Evolutionary conservation across 495 filamentous ascomycete species (phyloP).

Genomic region (Aspergillus baeticus): DNA sequence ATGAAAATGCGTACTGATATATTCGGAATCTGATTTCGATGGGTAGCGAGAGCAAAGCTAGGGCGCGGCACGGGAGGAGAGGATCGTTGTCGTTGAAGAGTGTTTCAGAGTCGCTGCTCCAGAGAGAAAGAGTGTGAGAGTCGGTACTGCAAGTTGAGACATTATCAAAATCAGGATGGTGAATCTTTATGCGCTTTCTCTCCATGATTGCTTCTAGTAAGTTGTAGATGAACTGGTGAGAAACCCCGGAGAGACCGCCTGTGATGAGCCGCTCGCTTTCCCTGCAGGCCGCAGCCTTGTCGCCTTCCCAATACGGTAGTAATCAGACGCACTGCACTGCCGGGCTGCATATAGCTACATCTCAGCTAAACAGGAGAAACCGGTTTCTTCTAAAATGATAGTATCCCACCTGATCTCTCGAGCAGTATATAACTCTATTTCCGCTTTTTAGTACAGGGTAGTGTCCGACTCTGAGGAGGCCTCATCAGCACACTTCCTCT

Average conservation of each 20-base stretch:
- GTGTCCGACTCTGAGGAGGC: neutral
- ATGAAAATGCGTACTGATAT: constrained; percentile 3
- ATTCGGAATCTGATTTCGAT: neutral
- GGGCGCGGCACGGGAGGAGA: neutral
- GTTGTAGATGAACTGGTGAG: neutral
- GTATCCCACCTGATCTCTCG: too few species aligned
- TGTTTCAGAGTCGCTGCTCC: neutral
- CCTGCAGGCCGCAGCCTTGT: too few species aligned
- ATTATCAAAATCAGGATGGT: neutral
- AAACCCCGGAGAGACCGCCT: neutral
- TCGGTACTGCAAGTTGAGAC: neutral
- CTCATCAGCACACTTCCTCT: neutral
- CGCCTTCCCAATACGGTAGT: neutral
- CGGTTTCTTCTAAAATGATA: too few species aligned
- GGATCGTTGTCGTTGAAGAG: neutral
- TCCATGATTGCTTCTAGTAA: neutral
- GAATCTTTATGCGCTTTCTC: neutral
- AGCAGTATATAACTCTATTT: too few species aligned
- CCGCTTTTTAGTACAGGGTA: too few species aligned
- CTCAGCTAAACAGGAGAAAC: too few species aligned
- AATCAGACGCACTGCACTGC: too few species aligned
- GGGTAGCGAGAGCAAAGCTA: neutral
- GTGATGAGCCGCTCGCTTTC: neutral
- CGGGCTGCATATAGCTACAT: too few species aligned
- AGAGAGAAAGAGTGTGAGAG: neutral